Evolutionary conservation across 2,329 filamentous ascomycete genomes (phyloP).

Genomic region (Clonostachys byssicola): DNA sequence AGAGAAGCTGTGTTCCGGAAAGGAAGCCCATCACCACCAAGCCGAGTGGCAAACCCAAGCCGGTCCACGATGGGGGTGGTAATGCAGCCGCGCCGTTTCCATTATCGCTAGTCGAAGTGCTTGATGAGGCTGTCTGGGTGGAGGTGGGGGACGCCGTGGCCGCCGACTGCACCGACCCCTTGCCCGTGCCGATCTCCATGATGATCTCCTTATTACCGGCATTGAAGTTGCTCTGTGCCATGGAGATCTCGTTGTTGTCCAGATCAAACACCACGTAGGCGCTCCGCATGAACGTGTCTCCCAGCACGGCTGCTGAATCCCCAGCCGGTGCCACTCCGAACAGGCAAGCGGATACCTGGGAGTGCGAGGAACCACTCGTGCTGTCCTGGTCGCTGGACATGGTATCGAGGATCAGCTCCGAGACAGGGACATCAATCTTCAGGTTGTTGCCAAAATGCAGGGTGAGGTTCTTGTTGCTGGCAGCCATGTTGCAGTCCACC

Average conservation of each 20-base stretch:
- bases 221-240: slow-evolving; percentile 65
- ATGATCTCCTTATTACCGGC: slow-evolving; percentile 41
- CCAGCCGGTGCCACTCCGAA: slow-evolving; percentile 62
- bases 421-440: slow-evolving; percentile 48
- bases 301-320: slow-evolving; percentile 54
- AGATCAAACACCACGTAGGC: slow-evolving; percentile 76
- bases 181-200: slow-evolving; percentile 49
- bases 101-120: not conserved
- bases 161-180: slow-evolving; percentile 47
- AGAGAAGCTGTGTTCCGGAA: too few species aligned
- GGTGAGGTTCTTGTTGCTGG: slow-evolving; percentile 32
- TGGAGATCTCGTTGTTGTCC: slow-evolving; percentile 64
- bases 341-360: slow-evolving; percentile 49
- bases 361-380: slow-evolving; percentile 23
- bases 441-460: slow-evolving; percentile 48
- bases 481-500: slow-evolving; percentile 52
- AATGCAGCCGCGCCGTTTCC: not conserved
- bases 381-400: slow-evolving; percentile 8
- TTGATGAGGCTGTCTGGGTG: too few species aligned
- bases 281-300: slow-evolving; percentile 71
- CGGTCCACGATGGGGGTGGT: too few species aligned
- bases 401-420: slow-evolving; percentile 55
- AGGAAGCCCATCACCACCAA: too few species aligned
- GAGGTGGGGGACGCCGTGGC: slow-evolving; percentile 28
- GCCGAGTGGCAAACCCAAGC: too few species aligned